These are phyloP conservation scores for Tricholoma furcatifolium DNA, from an alignment of 768 basidiomycete genomes.

Conservation along the genomic window DNA sequence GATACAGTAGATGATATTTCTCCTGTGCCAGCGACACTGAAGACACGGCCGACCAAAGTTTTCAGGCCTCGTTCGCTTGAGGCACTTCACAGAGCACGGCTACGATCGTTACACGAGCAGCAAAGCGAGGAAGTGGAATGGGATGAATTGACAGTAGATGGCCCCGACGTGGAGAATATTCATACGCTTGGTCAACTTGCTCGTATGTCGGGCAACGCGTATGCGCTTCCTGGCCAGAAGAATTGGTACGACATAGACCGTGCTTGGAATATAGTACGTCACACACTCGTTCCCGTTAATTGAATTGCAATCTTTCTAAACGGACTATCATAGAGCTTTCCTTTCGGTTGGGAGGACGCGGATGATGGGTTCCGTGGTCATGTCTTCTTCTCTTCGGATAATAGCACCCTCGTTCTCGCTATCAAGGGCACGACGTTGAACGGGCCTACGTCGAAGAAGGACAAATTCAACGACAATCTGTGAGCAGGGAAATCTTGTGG, in stretches of 20 bases:
- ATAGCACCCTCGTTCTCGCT: constrained; percentile 80
- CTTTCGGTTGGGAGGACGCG: constrained; percentile 73
- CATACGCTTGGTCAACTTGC: constrained; percentile 83
- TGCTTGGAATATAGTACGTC: constrained; percentile 63
- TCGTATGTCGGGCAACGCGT: constrained; percentile 89
- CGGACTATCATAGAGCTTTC: constrained; percentile 58
- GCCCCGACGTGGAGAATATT: constrained; percentile 75
- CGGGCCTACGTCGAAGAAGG: constrained; percentile 85
- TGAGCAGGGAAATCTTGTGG: constrained; percentile 18
- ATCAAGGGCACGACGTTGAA: constrained; percentile 87
- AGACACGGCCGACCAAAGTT: constrained; percentile 52
- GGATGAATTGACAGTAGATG: constrained; percentile 64
- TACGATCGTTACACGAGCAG: constrained; percentile 43
- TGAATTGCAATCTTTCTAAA: constrained; percentile 6
- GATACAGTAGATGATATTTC: background rate
- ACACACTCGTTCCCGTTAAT: background rate
- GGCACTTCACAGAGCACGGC: constrained; percentile 50
- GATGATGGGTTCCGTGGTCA: constrained; percentile 91
- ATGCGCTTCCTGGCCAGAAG: constrained; percentile 64
- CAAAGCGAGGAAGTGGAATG: constrained; percentile 62
- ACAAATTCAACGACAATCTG: constrained; percentile 92
- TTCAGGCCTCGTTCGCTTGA: constrained; percentile 57
- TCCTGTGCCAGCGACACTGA: constrained; percentile 31
- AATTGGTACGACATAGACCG: constrained; percentile 83
- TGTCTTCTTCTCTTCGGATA: constrained; percentile 77